A percentile compares a stretch with the other conserved stretches of the same genome.
phyloP scores from a whole-genome alignment of 768 basidiomycete genomes.

The Collybiopsis luxurians region DNA sequence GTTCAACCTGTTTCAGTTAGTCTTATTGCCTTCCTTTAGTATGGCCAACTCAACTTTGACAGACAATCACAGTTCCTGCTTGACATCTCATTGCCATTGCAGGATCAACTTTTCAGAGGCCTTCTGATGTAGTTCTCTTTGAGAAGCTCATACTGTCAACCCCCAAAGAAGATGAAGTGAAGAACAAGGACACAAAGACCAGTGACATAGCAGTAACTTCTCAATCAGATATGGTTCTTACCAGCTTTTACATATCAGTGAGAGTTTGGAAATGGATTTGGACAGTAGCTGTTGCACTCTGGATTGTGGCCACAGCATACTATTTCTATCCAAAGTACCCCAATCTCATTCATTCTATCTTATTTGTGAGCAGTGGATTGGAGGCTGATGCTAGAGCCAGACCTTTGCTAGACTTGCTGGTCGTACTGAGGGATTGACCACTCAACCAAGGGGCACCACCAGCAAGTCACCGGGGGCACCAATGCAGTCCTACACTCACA shows the following conservation, averaged over 20 bases:
- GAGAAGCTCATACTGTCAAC: neutral
- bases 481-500: no score
- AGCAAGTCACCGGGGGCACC: no score
- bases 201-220: no score
- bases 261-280: neutral
- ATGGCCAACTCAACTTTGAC: no score
- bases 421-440: no score
- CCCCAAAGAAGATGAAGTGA: neutral
- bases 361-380: no score
- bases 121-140: neutral
- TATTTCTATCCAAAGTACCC: neutral
- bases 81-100: neutral
- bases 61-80: neutral
- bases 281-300: neutral
- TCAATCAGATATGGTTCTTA: neutral
- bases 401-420: no score
- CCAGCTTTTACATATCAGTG: neutral
- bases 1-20: slow-evolving; percentile 5
- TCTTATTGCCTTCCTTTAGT: neutral
- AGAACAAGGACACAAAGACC: neutral
- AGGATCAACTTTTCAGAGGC: neutral
- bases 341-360: no score
- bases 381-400: no score
- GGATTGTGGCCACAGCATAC: neutral
- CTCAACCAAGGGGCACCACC: no score